Evolutionary conservation across 805 yeast genomes (phyloP).

Genomic region (Suhomyces sp.): DNA sequence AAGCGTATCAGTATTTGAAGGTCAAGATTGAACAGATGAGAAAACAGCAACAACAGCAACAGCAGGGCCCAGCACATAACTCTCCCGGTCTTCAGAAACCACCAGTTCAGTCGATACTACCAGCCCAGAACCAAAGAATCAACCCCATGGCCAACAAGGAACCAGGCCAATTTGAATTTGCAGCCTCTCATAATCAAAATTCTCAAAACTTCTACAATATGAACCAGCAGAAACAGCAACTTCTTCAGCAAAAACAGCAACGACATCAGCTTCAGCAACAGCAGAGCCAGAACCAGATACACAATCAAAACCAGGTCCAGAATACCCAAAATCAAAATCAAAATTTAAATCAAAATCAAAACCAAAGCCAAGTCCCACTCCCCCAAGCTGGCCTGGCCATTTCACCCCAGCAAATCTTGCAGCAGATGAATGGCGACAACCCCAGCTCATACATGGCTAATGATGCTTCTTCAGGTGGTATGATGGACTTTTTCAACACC

Average conservation of each 20-base stretch:
- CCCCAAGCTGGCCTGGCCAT: slow-evolving; percentile 17
- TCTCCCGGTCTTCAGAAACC: slow-evolving; percentile 5
- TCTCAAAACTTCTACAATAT: neutral
- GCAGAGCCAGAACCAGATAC: slow-evolving; percentile 1
- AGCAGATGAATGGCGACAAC: slow-evolving; percentile 23
- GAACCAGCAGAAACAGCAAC: slow-evolving; percentile 21
- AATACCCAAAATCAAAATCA: slow-evolving; percentile 9
- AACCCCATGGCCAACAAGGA: slow-evolving; percentile 7
- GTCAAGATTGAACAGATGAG: slow-evolving; percentile 39
- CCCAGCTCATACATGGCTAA: neutral
- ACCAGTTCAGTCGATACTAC: slow-evolving; percentile 6
- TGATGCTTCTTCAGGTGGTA: slow-evolving; percentile 6
- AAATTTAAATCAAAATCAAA: neutral
- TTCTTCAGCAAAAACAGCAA: slow-evolving; percentile 11
- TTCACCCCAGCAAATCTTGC: slow-evolving; percentile 41
- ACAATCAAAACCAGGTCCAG: neutral
- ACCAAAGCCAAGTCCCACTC: neutral
- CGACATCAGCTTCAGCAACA: slow-evolving; percentile 11
- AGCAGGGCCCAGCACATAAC: slow-evolving; percentile 1
- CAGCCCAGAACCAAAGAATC: slow-evolving; percentile 10
- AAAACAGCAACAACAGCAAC: slow-evolving; percentile 20
- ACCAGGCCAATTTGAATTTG: slow-evolving; percentile 3
- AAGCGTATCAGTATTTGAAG: slow-evolving; percentile 45
- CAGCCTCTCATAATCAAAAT: neutral
- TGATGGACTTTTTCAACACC: slow-evolving; percentile 28